phyloP scores from a whole-genome alignment of 2,329 filamentous ascomycete genomes.

The Colletotrichum lentis region DNA sequence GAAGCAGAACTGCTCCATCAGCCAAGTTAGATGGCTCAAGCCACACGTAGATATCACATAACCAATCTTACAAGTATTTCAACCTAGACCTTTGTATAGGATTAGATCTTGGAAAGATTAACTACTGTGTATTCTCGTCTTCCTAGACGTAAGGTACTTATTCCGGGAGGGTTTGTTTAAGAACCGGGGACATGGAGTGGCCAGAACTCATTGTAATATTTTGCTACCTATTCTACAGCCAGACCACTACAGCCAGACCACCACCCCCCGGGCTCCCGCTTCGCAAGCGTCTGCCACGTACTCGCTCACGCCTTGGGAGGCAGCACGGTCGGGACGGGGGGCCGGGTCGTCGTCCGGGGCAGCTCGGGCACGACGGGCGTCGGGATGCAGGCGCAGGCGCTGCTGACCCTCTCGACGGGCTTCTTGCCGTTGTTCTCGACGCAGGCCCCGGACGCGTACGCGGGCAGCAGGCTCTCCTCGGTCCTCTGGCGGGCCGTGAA shows the following conservation, averaged over 20 bases:
- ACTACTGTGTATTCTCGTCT: too few species aligned
- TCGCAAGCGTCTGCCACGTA: neutral
- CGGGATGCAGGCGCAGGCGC: slow-evolving; percentile 40
- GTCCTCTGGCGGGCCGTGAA: slow-evolving; percentile 31
- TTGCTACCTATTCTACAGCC: neutral
- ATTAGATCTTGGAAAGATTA: too few species aligned
- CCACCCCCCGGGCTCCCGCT: too few species aligned
- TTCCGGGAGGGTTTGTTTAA: too few species aligned
- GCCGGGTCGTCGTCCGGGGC: slow-evolving; percentile 41
- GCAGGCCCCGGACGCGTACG: slow-evolving; percentile 38
- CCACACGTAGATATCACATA: too few species aligned
- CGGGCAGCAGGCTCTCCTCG: slow-evolving; percentile 35
- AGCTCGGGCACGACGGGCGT: slow-evolving; percentile 41
- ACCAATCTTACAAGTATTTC: too few species aligned
- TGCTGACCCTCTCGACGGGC: slow-evolving; percentile 39
- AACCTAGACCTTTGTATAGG: too few species aligned
- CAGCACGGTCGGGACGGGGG: slow-evolving; percentile 40
- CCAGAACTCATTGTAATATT: neutral
- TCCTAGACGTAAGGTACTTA: too few species aligned
- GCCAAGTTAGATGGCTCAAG: too few species aligned
- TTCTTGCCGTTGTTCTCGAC: slow-evolving; percentile 25
- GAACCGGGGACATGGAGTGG: too few species aligned
- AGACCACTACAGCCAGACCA: too few species aligned
- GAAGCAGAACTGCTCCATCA: too few species aligned
- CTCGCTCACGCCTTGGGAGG: slow-evolving; percentile 29